A percentile compares a stretch with the other conserved stretches of the same genome.
phyloP scores from a whole-genome alignment of 2,329 filamentous ascomycete species.

The Cladosporium sp. region DNA sequence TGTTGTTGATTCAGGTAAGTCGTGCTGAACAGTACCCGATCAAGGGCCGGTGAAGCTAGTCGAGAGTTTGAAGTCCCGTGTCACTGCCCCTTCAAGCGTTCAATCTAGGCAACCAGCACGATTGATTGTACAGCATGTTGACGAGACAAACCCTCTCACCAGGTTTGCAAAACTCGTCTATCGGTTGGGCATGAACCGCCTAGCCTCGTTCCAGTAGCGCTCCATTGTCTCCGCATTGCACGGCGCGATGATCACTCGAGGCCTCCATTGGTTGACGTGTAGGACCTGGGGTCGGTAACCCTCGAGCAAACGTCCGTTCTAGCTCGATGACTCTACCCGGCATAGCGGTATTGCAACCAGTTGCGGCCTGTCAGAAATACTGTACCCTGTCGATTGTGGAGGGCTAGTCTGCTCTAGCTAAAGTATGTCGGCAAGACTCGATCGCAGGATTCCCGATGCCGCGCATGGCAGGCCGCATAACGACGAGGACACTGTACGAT shows the following conservation, averaged over 20 bases:
- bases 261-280: neutral
- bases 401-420: neutral
- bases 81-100: neutral
- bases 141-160: neutral
- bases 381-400: neutral
- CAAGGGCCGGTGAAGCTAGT: neutral
- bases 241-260: neutral
- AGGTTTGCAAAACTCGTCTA: neutral
- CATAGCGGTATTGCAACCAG: neutral
- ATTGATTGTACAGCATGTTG: neutral
- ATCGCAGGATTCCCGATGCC: neutral
- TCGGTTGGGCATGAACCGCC: neutral
- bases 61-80: neutral
- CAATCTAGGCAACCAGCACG: neutral
- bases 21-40: neutral
- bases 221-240: neutral
- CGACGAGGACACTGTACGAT: neutral
- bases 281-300: neutral
- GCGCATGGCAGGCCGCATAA: neutral
- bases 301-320: neutral
- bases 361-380: neutral
- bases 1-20: neutral
- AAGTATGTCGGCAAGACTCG: neutral
- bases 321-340: neutral
- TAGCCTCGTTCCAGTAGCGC: constrained; percentile 1